These are phyloP conservation scores for Penicillium parvum DNA, from an alignment of 495 filamentous ascomycete species.

Conservation along the genomic window DNA sequence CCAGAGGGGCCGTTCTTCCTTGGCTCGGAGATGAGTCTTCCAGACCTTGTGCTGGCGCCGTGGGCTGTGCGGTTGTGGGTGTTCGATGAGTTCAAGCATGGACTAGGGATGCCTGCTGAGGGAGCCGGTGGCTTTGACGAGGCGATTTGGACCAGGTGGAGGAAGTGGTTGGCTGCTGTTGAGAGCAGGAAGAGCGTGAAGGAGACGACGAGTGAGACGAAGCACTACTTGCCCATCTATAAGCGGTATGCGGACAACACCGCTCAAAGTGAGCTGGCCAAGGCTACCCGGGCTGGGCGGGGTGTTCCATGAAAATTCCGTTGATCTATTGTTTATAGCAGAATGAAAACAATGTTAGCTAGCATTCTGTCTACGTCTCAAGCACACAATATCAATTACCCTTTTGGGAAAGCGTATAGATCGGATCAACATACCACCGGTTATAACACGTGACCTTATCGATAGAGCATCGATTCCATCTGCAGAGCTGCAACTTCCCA, in stretches of 20 bases:
- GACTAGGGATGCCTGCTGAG: slow-evolving; percentile 51
- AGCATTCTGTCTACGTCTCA: too few relatives aligned
- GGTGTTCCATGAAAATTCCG: slow-evolving; percentile 49
- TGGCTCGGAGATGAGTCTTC: slow-evolving; percentile 49
- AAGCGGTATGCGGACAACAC: slow-evolving; percentile 67
- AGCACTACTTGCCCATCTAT: slow-evolving; percentile 61
- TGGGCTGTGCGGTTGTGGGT: slow-evolving; percentile 65
- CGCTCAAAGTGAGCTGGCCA: slow-evolving; percentile 65
- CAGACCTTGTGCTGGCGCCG: slow-evolving; percentile 62
- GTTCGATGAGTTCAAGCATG: slow-evolving; percentile 65
- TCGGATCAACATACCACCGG: slow-evolving; percentile 5
- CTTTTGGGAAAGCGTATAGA: too few relatives aligned
- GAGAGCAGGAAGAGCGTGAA: slow-evolving; percentile 51
- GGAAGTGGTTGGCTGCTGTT: slow-evolving; percentile 55
- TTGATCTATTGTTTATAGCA: neutral
- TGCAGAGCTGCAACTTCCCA: neutral
- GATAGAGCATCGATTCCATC: neutral
- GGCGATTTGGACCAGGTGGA: slow-evolving; percentile 56
- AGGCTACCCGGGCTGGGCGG: slow-evolving; percentile 59
- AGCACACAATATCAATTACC: too few relatives aligned
- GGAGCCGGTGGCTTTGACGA: slow-evolving; percentile 47
- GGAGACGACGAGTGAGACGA: slow-evolving; percentile 58
- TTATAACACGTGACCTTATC: slow-evolving; percentile 7
- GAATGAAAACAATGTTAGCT: neutral
- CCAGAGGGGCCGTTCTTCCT: slow-evolving; percentile 59